Conservation (phyloP, 352 stramenopile genomes). For the Phytophthora palmivora region DNA sequence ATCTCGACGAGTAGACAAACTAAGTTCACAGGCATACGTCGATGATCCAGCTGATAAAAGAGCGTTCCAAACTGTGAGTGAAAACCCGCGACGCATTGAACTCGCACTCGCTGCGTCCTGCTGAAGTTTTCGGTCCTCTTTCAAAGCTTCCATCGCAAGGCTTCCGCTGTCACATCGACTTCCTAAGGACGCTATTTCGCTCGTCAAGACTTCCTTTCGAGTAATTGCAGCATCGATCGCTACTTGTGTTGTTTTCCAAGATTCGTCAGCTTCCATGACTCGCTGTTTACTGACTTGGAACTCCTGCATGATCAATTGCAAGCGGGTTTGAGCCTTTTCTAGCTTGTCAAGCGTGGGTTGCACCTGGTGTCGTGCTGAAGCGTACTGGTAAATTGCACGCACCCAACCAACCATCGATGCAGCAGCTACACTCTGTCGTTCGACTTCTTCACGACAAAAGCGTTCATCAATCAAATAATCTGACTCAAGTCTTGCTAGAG, state of each 20-base stretch:
- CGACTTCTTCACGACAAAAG: constrained; percentile 73
- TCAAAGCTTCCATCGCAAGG: constrained; percentile 43
- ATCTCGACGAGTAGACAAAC: constrained; percentile 4
- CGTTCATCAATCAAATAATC: constrained; percentile 61
- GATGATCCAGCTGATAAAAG: constrained; percentile 53
- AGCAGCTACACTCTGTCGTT: constrained; percentile 78
- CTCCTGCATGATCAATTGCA: constrained; percentile 67
- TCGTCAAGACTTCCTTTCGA: constrained; percentile 35
- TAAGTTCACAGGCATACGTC: constrained; percentile 41
- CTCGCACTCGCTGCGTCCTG: constrained; percentile 23
- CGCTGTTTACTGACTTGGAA: constrained; percentile 74
- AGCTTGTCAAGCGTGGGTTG: constrained; percentile 75
- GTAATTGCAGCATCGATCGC: constrained; percentile 34
- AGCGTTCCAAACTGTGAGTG: constrained; percentile 59
- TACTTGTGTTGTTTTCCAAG: constrained; percentile 31
- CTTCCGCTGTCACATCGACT: constrained; percentile 40
- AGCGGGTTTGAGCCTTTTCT: constrained; percentile 55
- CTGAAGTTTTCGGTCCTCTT: constrained; percentile 40
- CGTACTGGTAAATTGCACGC: constrained; percentile 73
- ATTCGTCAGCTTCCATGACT: constrained; percentile 55
- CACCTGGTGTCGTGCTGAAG: constrained; percentile 49
- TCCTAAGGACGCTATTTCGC: constrained; percentile 43
- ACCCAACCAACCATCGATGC: constrained; percentile 85
- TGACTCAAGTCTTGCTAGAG: constrained; percentile 48
- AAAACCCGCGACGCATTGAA: constrained; percentile 28